Evolutionary conservation across 306 rosid species (phyloP).

Genomic region (Sicyos edulis): DNA sequence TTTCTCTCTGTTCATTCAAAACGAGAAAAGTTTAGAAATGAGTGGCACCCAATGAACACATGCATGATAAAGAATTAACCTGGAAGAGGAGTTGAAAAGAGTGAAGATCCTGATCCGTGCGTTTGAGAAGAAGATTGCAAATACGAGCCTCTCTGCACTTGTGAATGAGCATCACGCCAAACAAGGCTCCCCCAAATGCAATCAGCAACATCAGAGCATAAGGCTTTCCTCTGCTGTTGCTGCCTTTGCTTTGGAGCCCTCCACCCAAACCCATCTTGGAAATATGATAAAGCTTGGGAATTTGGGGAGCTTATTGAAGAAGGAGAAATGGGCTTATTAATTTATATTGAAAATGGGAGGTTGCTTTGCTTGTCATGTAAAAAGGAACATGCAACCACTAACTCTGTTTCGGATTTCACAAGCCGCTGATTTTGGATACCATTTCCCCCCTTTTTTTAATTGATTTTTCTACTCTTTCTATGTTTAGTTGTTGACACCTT

Average conservation of each 20-base stretch:
- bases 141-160: constrained; percentile 78
- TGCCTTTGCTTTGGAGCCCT: constrained; percentile 38
- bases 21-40: constrained; percentile 17
- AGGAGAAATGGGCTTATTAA: neutral
- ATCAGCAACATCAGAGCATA: constrained; percentile 46
- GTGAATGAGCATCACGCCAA: constrained; percentile 75
- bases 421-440: constrained; percentile 1
- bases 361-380: constrained; percentile 69
- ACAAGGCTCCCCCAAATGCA: constrained; percentile 72
- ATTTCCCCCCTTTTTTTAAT: neutral
- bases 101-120: constrained; percentile 48
- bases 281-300: neutral
- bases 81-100: constrained; percentile 65
- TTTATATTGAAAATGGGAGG: constrained; percentile 2
- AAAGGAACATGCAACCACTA: constrained; percentile 51
- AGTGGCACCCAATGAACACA: constrained; percentile 24
- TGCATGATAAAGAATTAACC: constrained; percentile 27
- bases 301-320: neutral
- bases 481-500: neutral
- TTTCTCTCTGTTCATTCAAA: constrained; percentile 43
- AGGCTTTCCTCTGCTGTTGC: constrained; percentile 41
- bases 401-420: constrained; percentile 26
- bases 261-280: constrained; percentile 31
- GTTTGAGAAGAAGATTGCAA: constrained; percentile 55
- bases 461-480: neutral